Conservation (phyloP, 2,329 filamentous ascomycete species). For the Diaporthe capsici region DNA sequence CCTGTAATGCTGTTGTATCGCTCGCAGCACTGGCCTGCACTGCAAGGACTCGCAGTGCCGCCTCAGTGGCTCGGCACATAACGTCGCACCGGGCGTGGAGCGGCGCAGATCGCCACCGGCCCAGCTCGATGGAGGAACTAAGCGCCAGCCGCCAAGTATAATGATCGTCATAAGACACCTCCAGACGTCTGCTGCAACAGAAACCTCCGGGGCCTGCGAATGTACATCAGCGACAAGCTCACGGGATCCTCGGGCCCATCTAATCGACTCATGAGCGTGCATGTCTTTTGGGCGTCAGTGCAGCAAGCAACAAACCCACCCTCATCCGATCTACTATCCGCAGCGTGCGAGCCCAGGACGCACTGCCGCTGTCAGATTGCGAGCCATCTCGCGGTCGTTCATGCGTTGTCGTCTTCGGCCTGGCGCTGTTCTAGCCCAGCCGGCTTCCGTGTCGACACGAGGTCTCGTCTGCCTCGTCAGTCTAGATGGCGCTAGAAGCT, state of each 20-base stretch:
- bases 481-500: background rate
- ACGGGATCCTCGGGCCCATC: slow-evolving; percentile 25
- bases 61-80: slow-evolving; percentile 7
- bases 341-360: slow-evolving; percentile 1
- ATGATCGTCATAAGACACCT: slow-evolving; percentile 26
- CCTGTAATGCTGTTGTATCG: slow-evolving; percentile 15
- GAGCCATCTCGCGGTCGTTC: slow-evolving; percentile 2
- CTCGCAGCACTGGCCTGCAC: slow-evolving; percentile 4
- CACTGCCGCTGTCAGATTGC: slow-evolving; percentile 26
- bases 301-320: slow-evolving; percentile 1
- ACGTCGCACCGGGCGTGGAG: slow-evolving; percentile 21
- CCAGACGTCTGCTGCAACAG: slow-evolving; percentile 19
- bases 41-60: background rate
- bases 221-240: slow-evolving; percentile 7
- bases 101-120: slow-evolving; percentile 22
- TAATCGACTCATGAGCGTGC: slow-evolving; percentile 11
- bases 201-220: slow-evolving; percentile 5
- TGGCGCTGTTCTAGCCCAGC: slow-evolving; percentile 23
- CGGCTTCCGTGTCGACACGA: slow-evolving; percentile 3
- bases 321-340: slow-evolving; percentile 21
- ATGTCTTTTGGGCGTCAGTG: slow-evolving; percentile 15
- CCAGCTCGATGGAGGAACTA: slow-evolving; percentile 19
- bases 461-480: slow-evolving; percentile 6
- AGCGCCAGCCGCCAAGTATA: slow-evolving; percentile 30
- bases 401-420: background rate